Evolutionary conservation across 2,329 filamentous ascomycete species (phyloP), one percentile per base, ranked within the genome.

Genomic region (Arthrobotrys sinensis): DNA sequence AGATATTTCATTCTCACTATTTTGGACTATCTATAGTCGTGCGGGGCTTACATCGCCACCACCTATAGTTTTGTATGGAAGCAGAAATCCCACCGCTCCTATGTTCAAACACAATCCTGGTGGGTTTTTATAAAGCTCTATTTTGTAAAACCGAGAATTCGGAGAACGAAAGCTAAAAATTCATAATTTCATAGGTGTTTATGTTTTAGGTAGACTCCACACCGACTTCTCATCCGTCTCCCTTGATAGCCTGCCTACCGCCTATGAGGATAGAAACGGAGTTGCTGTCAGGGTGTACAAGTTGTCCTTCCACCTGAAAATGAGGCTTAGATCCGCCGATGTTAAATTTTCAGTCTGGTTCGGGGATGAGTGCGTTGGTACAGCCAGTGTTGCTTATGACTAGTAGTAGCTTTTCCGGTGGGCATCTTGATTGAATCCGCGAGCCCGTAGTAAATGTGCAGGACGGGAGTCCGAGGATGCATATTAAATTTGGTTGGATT

Each of bases 291-390:
- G 14, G 16, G 14, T 14, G 3, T 36, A 60, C 5, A 8, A 53
- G 7, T 0, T 50, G 4, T 0, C 8, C 1, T 68, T 2, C 8
- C 11, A 19, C 3, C n/a, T 69, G 1, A 60, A 8, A 8, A 69
- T 69, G 66, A 57, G 21, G 40, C 21, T 69, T 40, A 1, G 4
- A 36, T 69, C 66, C 6, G 66, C 66, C 1, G 66, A 60, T 32
- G 52, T 45, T 1, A 5, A 4, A 4, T 69, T 69, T 16, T 69
- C 66, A 0, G 19, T 69, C 2, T 69, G 52, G 52, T 4, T n/a
- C 2, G 16, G 36, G 5, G 50, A 8, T 4, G 38, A 32, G 16
- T 45, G 50, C 19, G n/a, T 60, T 12, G 66, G 66, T 1, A 50
- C 16, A 4, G 45, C 50, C 10, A 32, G 21, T n/a, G 5, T 69